Evolutionary conservation across 768 basidiomycete genomes (phyloP).

Genomic region (Russula sp.): DNA sequence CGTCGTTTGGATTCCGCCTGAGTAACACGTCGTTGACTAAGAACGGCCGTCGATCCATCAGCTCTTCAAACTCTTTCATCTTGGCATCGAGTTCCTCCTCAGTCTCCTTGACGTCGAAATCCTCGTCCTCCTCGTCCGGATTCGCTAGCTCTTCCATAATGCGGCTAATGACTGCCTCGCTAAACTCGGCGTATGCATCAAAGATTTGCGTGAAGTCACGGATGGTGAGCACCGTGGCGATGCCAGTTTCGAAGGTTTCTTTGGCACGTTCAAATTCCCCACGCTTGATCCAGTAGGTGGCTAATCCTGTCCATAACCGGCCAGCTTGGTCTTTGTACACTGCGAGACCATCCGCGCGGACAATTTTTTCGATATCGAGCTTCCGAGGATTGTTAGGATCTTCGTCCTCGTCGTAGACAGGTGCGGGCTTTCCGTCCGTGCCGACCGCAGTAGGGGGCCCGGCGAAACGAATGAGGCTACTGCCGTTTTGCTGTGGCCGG

Average conservation of each 20-base stretch:
- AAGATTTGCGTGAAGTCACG: conserved; percentile 98
- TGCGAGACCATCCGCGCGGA: conserved; percentile 76
- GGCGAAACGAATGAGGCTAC: conserved; percentile 56
- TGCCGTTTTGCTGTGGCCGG: not conserved
- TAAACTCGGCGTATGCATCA: conserved; percentile 92
- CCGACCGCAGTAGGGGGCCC: conserved; percentile 53
- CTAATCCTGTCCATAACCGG: conserved; percentile 89
- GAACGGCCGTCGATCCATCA: conserved; percentile 95
- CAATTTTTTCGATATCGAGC: conserved; percentile 81
- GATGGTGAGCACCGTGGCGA: conserved; percentile 80
- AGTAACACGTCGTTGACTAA: conserved; percentile 92
- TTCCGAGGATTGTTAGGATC: conserved; percentile 63
- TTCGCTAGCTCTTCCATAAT: conserved; percentile 82
- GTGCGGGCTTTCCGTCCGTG: conserved; percentile 42
- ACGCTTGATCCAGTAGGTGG: conserved; percentile 97
- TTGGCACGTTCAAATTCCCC: conserved; percentile 91
- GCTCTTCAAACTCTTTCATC: conserved; percentile 89
- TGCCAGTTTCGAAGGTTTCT: conserved; percentile 80
- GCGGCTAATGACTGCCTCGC: conserved; percentile 80
- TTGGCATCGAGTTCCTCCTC: conserved; percentile 78
- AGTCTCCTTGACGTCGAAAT: conserved; percentile 66
- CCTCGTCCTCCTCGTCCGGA: conserved; percentile 70
- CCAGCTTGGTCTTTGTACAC: conserved; percentile 97
- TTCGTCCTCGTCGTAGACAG: conserved; percentile 70
- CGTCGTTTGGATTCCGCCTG: conserved; percentile 92